Conservation (phyloP, 1,139 yeast species). For the Casaregolazyma suthepensis region DNA sequence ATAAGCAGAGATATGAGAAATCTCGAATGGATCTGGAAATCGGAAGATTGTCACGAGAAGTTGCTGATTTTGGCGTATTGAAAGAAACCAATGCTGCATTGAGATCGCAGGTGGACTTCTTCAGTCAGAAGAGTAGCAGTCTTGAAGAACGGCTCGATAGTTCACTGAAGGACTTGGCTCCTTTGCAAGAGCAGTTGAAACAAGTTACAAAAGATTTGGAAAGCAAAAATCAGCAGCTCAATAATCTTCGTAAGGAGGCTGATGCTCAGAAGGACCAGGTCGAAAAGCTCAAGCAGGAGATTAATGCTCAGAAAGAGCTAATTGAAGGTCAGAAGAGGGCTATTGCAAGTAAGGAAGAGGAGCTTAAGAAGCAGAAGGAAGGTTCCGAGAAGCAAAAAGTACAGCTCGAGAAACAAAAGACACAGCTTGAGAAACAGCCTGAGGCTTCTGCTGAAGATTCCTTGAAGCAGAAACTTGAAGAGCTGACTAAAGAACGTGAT, state of each 20-base stretch:
- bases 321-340: not conserved
- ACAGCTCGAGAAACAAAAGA: conserved; percentile 20
- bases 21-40: conserved; percentile 38
- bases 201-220: conserved; percentile 36
- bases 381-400: conserved; percentile 13
- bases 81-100: conserved; percentile 69
- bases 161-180: conserved; percentile 30
- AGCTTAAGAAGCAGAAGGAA: not conserved
- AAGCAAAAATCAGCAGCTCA: conserved; percentile 39
- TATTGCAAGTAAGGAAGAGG: not conserved
- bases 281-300: conserved; percentile 10
- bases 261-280: conserved; percentile 44
- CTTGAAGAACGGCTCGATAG: conserved; percentile 35
- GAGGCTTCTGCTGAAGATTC: not conserved
- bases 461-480: not conserved
- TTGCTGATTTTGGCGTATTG: conserved; percentile 62
- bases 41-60: conserved; percentile 49
- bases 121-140: conserved; percentile 30
- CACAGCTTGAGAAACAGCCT: conserved; percentile 18
- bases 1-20: conserved; percentile 39
- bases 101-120: conserved; percentile 45
- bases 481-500: conserved; percentile 2
- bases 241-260: conserved; percentile 38
- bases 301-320: conserved; percentile 3
- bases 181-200: conserved; percentile 34